Evolutionary conservation across 805 yeast species (phyloP).

Genomic region (Jamesozyma lodderae): DNA sequence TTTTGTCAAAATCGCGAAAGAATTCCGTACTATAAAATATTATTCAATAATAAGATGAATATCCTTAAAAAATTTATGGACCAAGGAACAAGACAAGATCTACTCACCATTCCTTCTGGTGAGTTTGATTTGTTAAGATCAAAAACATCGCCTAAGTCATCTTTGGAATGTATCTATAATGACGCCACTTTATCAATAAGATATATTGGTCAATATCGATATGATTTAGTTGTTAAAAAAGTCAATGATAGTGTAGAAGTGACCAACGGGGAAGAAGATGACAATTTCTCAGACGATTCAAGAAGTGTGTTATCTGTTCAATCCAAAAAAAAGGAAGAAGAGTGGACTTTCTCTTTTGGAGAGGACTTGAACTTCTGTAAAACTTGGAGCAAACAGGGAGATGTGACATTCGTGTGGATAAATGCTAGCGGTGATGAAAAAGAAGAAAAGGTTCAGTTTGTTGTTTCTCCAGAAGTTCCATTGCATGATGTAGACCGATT

Average conservation of each 20-base stretch:
- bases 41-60: conserved; percentile 65
- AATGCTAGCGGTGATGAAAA: conserved; percentile 75
- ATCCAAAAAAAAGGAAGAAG: conserved; percentile 40
- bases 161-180: conserved; percentile 68
- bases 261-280: conserved; percentile 43
- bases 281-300: conserved; percentile 32
- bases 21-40: too few relatives aligned
- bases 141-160: conserved; percentile 79
- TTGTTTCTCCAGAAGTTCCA: conserved; percentile 53
- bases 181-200: conserved; percentile 72
- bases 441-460: conserved; percentile 77
- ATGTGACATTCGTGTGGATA: conserved; percentile 62
- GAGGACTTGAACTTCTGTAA: conserved; percentile 50
- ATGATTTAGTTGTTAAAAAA: conserved; percentile 62
- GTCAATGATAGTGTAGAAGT: conserved; percentile 60
- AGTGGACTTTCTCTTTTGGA: conserved; percentile 61
- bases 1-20: too few relatives aligned
- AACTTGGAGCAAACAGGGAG: conserved; percentile 43
- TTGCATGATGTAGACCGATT: conserved; percentile 48
- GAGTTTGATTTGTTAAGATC: conserved; percentile 65
- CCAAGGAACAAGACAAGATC: conserved; percentile 46
- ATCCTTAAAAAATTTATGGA: conserved; percentile 58
- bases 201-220: conserved; percentile 55
- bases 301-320: conserved; percentile 27
- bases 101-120: conserved; percentile 69